Conservation (phyloP, 345 rosid genomes). For the Eucalyptus paniculata region DNA sequence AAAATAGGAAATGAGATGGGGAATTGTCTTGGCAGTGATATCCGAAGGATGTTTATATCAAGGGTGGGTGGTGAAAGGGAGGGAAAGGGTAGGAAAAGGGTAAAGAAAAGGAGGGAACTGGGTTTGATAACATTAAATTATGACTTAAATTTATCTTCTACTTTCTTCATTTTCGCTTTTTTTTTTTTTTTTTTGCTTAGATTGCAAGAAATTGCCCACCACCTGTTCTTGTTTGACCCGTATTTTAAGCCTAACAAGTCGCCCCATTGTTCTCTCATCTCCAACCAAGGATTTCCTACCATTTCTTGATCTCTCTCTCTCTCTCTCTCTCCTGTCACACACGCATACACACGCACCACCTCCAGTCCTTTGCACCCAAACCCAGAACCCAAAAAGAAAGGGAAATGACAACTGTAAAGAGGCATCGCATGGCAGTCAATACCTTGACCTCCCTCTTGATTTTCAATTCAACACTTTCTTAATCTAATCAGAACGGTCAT, state of each 20-base stretch:
- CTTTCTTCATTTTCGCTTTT: background rate
- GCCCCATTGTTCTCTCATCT: conserved; percentile 47
- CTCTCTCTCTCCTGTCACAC: background rate
- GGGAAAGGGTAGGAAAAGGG: background rate
- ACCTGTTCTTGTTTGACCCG: conserved; percentile 79
- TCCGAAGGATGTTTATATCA: conserved; percentile 6
- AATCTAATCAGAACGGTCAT: background rate
- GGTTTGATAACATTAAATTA: background rate
- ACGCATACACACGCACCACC: background rate
- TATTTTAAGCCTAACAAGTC: conserved; percentile 41
- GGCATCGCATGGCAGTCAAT: background rate
- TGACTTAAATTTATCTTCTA: background rate
- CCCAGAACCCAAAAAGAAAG: conserved; percentile 2
- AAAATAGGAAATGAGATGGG: background rate
- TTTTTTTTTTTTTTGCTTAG: conserved; percentile 25
- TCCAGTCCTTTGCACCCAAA: background rate
- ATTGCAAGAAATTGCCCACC: conserved; percentile 31
- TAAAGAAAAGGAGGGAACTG: background rate
- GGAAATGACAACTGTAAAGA: background rate
- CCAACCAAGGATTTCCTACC: background rate
- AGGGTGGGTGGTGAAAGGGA: conserved; percentile 35
- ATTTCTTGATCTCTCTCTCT: background rate
- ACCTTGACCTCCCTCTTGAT: background rate
- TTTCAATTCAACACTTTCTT: background rate
- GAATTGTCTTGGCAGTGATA: background rate